These are phyloP conservation scores for Starmerella sirachaensis DNA, from an alignment of 805 yeast species.

Conservation along the genomic window DNA sequence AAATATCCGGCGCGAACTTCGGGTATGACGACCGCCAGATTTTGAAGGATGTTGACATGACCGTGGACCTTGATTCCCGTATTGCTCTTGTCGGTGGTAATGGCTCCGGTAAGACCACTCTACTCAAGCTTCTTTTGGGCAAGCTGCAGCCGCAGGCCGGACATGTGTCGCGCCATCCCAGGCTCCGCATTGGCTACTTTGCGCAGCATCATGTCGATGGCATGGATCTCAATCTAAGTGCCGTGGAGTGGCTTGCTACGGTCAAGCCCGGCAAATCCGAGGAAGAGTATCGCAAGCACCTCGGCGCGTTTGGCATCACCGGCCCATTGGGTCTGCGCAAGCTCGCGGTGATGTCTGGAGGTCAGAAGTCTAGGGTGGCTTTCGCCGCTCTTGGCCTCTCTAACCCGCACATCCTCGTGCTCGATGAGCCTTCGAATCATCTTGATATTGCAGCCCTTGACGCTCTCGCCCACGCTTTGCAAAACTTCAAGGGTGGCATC, in stretches of 20 bases:
- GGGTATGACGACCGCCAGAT: slow-evolving; percentile 53
- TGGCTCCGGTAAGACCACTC: slow-evolving; percentile 98
- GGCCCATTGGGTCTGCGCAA: slow-evolving; percentile 88
- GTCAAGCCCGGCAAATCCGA: slow-evolving; percentile 87
- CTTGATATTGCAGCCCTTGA: slow-evolving; percentile 97
- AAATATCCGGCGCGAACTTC: slow-evolving; percentile 72
- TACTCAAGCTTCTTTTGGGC: slow-evolving; percentile 77
- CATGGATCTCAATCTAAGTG: slow-evolving; percentile 77
- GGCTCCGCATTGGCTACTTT: slow-evolving; percentile 88
- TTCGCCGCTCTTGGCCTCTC: slow-evolving; percentile 87
- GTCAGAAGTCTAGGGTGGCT: slow-evolving; percentile 97
- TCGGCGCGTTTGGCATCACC: slow-evolving; percentile 94
- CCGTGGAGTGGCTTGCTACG: slow-evolving; percentile 88
- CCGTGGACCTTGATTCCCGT: slow-evolving; percentile 86
- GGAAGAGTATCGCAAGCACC: slow-evolving; percentile 91
- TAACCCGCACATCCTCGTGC: slow-evolving; percentile 79
- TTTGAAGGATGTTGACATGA: slow-evolving; percentile 68
- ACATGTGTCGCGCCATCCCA: slow-evolving; percentile 62
- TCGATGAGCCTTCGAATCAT: slow-evolving; percentile 98
- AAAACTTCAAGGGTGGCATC: slow-evolving; percentile 85
- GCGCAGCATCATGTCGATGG: slow-evolving; percentile 98
- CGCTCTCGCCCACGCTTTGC: slow-evolving; percentile 83
- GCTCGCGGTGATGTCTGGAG: slow-evolving; percentile 84
- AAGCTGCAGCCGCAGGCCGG: slow-evolving; percentile 66
- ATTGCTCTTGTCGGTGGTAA: slow-evolving; percentile 97